These are phyloP conservation scores for Ascochyta rabiei DNA, from an alignment of 2,329 filamentous ascomycete species.

Conservation along the genomic window DNA sequence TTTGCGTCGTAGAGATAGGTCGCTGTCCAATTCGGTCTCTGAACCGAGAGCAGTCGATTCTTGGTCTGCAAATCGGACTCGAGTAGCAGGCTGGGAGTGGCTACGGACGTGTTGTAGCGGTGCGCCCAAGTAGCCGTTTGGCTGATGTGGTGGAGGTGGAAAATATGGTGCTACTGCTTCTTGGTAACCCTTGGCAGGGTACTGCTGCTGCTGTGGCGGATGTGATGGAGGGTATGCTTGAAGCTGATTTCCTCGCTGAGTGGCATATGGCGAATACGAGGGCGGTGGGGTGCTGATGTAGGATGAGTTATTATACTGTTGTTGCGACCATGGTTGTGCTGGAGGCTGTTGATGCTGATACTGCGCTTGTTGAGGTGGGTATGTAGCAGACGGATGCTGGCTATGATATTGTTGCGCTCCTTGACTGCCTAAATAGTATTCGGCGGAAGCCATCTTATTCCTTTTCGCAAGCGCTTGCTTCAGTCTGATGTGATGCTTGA, in stretches of 20 bases:
- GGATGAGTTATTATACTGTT: conserved; percentile 15
- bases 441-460: conserved; percentile 39
- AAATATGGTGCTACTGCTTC: conserved; percentile 6
- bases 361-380: conserved; percentile 24
- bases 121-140: conserved; percentile 32
- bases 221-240: conserved; percentile 26
- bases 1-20: conserved; percentile 21
- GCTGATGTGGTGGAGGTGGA: conserved; percentile 17
- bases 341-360: conserved; percentile 23
- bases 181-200: conserved; percentile 12
- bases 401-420: conserved; percentile 29
- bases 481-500: background rate
- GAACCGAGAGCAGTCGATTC: conserved; percentile 23
- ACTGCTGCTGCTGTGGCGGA: conserved; percentile 15
- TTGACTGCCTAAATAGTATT: conserved; percentile 41
- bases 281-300: conserved; percentile 24
- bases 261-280: conserved; percentile 25
- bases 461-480: background rate
- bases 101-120: conserved; percentile 35
- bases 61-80: conserved; percentile 39
- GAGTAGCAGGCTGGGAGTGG: conserved; percentile 39
- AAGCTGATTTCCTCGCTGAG: conserved; percentile 30
- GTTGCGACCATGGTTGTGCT: conserved; percentile 15
- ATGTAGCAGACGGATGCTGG: conserved; percentile 21
- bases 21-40: conserved; percentile 26